Conservation (phyloP, 78 protist species). For the Protostelium mycophagum region DNA sequence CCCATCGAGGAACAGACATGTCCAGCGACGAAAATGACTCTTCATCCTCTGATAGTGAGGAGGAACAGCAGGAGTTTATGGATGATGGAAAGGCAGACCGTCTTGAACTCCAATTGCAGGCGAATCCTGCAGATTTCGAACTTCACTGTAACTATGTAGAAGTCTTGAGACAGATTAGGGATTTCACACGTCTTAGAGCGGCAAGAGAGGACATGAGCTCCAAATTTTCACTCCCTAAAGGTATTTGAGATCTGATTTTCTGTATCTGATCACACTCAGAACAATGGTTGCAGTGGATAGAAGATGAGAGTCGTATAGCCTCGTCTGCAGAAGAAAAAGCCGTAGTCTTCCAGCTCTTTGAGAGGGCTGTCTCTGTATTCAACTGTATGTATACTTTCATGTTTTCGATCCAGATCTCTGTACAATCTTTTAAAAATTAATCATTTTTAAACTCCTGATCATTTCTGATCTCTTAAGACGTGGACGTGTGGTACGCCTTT, state of each 20-base stretch:
- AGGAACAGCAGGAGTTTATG: not conserved
- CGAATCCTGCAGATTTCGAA: not conserved
- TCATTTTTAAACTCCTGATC: too few relatives aligned
- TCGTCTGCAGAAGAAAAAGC: not conserved
- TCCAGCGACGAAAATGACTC: not conserved
- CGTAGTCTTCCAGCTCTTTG: not conserved
- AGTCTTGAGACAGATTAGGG: not conserved
- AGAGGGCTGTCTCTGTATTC: too few relatives aligned
- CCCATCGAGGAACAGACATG: too few relatives aligned
- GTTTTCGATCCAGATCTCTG: not conserved
- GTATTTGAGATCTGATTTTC: not conserved
- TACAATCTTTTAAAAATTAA: not conserved
- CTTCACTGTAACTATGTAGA: not conserved
- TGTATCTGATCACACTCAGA: not conserved
- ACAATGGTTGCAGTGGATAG: not conserved
- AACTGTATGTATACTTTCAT: too few relatives aligned
- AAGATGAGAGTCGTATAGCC: not conserved
- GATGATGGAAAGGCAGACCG: not conserved
- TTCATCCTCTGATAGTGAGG: not conserved
- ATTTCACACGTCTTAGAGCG: not conserved
- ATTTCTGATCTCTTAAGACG: not conserved
- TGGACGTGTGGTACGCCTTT: not conserved
- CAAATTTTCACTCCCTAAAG: not conserved
- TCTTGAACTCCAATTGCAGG: not conserved
- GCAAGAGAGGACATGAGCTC: not conserved